Base-by-base conservation (phyloP, 2,329 filamentous ascomycete species). In the Neophaeococcomyces aloes region DNA sequence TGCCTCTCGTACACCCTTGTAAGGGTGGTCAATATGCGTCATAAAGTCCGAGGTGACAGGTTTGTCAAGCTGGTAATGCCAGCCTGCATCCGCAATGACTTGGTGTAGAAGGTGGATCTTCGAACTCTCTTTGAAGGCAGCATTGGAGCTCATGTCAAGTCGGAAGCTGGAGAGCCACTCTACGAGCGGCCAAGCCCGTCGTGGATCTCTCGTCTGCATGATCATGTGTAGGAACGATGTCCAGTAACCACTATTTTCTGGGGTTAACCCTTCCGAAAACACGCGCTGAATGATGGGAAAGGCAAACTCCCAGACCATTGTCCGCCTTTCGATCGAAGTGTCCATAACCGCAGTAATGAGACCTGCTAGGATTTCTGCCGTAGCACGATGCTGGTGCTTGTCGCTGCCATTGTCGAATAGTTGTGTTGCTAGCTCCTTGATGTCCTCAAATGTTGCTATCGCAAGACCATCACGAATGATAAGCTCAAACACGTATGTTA, bases 61-160 rank as follows among this genome's bases (percentile, higher is more conserved):
- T 64, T 86, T 78, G 54, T 93, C 86, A 8, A 86, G 71, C 50
- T 86, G 86, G 71, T 95, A 98, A 62, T 98, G 91, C 91, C 93
- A 98, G 1, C 91, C 91, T 29, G 81, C 77, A 56, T 94, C 87
- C 34, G 80, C 79, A 47, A 98, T 83, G 49, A 85, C 76, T 53
- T 94, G 86, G 54, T 95, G 86, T 14, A 98, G 71, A 23, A 98
- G 69, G 52, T 91, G 82, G 13, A 98, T 86, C 67, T 96, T 95
- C 21, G 89, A 93, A 44, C 89, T 94, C 61, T 98, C 93, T 62
- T 98, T 98, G 74, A 98, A 98, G 0, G 91, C 91, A 3, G 93
- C 91, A 59, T 96, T 95, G 0, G 89, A 95, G 4, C 78, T 72
- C 81, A 96, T 89, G 60, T 98, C 91, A 7, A 98, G 72, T 23